Evolutionary conservation across 495 filamentous ascomycete genomes (phyloP).

Genomic region (Corynascus novoguineensis): DNA sequence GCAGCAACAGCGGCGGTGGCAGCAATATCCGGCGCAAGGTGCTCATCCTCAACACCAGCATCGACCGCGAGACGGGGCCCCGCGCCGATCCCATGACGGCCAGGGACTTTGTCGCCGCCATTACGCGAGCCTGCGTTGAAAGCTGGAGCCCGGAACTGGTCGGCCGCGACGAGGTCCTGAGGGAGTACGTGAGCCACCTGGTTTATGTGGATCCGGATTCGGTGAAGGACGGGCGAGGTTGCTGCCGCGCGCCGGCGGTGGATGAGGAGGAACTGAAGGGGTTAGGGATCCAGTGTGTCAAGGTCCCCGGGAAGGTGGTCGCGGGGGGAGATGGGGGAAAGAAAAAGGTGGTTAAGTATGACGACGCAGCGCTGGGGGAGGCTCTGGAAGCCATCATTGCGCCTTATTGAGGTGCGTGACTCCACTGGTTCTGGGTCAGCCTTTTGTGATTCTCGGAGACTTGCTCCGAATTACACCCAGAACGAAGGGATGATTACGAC

Average conservation of each 20-base stretch:
- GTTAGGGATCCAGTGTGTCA: conserved; percentile 70
- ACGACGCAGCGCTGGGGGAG: conserved; percentile 66
- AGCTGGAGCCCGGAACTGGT: conserved; percentile 40
- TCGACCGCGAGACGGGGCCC: conserved; percentile 82
- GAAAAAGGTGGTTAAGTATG: conserved; percentile 59
- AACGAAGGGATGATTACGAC: no score
- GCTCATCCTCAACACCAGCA: conserved; percentile 73
- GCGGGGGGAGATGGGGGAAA: conserved; percentile 35
- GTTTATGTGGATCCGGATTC: conserved; percentile 58
- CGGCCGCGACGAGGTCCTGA: conserved; percentile 36
- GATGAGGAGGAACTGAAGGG: conserved; percentile 56
- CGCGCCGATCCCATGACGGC: conserved; percentile 56
- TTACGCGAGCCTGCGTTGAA: conserved; percentile 58
- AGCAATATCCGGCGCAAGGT: conserved; percentile 72
- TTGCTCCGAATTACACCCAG: no score
- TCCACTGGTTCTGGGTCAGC: no score
- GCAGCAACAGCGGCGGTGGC: conserved; percentile 11
- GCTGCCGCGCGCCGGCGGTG: conserved; percentile 55
- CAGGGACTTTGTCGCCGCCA: conserved; percentile 70
- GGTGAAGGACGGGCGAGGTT: conserved; percentile 39
- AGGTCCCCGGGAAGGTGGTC: conserved; percentile 63
- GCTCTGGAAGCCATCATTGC: conserved; percentile 73
- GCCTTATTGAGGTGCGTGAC: conserved; percentile 9
- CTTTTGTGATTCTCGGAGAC: no score
- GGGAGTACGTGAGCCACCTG: conserved; percentile 73